phyloP scores from a whole-genome alignment of 1,284 basidiomycete species.

The Ceratobasidium sp. region DNA sequence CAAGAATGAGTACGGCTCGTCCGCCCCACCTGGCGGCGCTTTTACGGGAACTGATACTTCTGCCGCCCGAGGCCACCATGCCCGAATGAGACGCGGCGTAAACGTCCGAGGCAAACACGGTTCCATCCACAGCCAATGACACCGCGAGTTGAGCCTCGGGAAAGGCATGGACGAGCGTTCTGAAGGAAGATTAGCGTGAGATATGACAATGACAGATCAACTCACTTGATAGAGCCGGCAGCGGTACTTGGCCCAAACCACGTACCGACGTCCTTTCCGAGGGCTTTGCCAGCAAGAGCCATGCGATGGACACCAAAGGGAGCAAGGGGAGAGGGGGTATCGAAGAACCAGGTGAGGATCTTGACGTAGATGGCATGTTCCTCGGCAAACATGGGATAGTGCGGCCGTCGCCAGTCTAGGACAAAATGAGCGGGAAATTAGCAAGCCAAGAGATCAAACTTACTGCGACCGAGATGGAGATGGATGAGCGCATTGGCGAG shows the following conservation, averaged over 20 bases:
- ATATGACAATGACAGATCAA: slow-evolving; percentile 40
- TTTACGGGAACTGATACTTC: slow-evolving; percentile 46
- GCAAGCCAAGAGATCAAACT: slow-evolving; percentile 54
- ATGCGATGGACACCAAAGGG: slow-evolving; percentile 98
- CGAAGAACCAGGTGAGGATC: slow-evolving; percentile 94
- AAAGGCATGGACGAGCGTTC: slow-evolving; percentile 83
- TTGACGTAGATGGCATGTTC: slow-evolving; percentile 83
- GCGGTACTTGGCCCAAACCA: slow-evolving; percentile 99
- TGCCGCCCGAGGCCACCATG: slow-evolving; percentile 39
- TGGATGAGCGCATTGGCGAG: slow-evolving; percentile 90
- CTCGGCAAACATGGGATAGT: slow-evolving; percentile 59
- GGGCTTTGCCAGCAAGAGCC: slow-evolving; percentile 92
- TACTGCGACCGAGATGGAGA: slow-evolving; percentile 88
- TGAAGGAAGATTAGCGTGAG: slow-evolving; percentile 54
- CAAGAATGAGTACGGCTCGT: slow-evolving; percentile 86
- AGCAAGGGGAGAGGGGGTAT: slow-evolving; percentile 87
- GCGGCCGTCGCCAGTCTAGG: slow-evolving; percentile 85
- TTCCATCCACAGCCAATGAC: slow-evolving; percentile 84
- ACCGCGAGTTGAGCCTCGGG: slow-evolving; percentile 87
- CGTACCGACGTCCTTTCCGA: slow-evolving; percentile 95
- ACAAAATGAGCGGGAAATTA: slow-evolving; percentile 11
- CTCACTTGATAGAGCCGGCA: slow-evolving; percentile 91
- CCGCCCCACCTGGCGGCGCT: slow-evolving; percentile 74
- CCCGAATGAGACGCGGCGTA: slow-evolving; percentile 77
- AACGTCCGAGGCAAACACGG: slow-evolving; percentile 89